A percentile compares a stretch with the other conserved stretches of the same genome.
These are phyloP conservation scores for Vigna mungo DNA, from an alignment of 306 rosid species.

Conservation along the genomic window DNA sequence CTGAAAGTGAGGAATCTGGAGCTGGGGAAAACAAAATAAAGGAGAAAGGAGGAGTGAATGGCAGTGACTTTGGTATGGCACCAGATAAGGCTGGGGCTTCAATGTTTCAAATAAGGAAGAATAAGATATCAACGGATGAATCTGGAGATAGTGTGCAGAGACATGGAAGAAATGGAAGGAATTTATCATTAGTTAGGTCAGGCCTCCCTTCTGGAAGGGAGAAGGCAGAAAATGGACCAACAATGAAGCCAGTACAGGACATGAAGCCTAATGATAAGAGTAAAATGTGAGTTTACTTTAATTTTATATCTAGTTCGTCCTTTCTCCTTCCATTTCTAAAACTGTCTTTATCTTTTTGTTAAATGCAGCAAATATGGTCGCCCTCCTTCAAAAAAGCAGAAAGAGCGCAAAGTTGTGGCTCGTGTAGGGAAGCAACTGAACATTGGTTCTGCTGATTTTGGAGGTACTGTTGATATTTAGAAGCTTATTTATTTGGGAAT, in stretches of 20 bases:
- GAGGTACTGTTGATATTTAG: slow-evolving; percentile 61
- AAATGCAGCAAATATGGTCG: slow-evolving; percentile 79
- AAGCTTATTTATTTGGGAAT: slow-evolving; percentile 20
- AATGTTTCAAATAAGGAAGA: slow-evolving; percentile 64
- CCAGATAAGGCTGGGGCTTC: slow-evolving; percentile 62
- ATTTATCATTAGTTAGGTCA: slow-evolving; percentile 56
- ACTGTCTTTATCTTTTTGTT: slow-evolving; percentile 35
- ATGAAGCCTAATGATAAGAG: slow-evolving; percentile 64
- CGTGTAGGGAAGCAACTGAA: slow-evolving; percentile 60
- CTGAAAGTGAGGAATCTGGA: slow-evolving; percentile 87
- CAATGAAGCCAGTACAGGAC: slow-evolving; percentile 63
- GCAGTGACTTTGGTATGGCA: slow-evolving; percentile 49
- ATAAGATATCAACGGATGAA: slow-evolving; percentile 62
- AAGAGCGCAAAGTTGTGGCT: slow-evolving; percentile 75
- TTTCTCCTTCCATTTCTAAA: slow-evolving; percentile 24
- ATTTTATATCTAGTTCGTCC: slow-evolving; percentile 29
- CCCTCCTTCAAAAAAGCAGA: slow-evolving; percentile 83
- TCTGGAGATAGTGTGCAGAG: slow-evolving; percentile 67
- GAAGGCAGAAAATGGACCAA: slow-evolving; percentile 59
- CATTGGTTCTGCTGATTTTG: slow-evolving; percentile 64
- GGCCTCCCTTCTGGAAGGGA: slow-evolving; percentile 67
- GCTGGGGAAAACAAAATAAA: slow-evolving; percentile 71
- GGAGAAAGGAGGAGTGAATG: slow-evolving; percentile 59
- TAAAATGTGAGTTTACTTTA: slow-evolving; percentile 59
- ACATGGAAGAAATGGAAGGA: slow-evolving; percentile 87